phyloP scores from a whole-genome alignment of 2,329 filamentous ascomycete genomes.

The Fusarium sp. region DNA sequence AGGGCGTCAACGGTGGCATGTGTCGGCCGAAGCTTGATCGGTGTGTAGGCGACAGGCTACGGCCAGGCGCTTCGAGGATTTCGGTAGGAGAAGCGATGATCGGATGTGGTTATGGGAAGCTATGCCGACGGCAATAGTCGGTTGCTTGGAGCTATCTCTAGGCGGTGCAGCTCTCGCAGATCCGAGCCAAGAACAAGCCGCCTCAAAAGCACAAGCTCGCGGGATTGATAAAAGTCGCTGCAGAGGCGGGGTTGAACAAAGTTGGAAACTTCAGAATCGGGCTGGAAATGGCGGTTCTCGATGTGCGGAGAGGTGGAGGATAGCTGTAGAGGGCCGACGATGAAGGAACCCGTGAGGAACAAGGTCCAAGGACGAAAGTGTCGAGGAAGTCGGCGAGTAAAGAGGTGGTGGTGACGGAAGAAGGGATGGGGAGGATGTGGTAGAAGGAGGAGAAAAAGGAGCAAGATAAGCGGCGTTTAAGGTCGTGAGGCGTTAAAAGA shows the following conservation, averaged over 20 bases:
- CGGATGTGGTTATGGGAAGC: slow-evolving; percentile 10
- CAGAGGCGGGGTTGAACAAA: slow-evolving; percentile 31
- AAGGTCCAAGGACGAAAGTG: neutral
- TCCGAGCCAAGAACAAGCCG: slow-evolving; percentile 3
- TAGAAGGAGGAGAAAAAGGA: neutral
- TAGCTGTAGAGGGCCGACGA: slow-evolving; percentile 10
- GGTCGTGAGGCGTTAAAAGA: slow-evolving; percentile 8
- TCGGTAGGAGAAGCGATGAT: neutral
- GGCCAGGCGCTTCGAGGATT: slow-evolving; percentile 12
- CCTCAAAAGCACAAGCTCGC: slow-evolving; percentile 17
- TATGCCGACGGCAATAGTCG: slow-evolving; percentile 19
- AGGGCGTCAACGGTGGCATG: slow-evolving; percentile 40
- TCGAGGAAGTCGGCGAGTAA: neutral
- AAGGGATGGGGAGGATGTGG: neutral
- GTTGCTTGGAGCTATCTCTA: neutral
- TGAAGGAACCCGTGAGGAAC: neutral
- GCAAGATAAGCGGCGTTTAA: neutral
- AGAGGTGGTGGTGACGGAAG: neutral
- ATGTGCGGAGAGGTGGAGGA: slow-evolving; percentile 14
- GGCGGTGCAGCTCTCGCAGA: slow-evolving; percentile 14
- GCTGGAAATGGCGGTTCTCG: slow-evolving; percentile 24
- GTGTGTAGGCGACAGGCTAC: slow-evolving; percentile 17
- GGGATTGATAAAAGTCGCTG: slow-evolving; percentile 15
- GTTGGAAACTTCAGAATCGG: slow-evolving; percentile 12
- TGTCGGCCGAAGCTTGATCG: slow-evolving; percentile 34